Conservation (phyloP, 345 rosid species). For the Isatis tinctoria region DNA sequence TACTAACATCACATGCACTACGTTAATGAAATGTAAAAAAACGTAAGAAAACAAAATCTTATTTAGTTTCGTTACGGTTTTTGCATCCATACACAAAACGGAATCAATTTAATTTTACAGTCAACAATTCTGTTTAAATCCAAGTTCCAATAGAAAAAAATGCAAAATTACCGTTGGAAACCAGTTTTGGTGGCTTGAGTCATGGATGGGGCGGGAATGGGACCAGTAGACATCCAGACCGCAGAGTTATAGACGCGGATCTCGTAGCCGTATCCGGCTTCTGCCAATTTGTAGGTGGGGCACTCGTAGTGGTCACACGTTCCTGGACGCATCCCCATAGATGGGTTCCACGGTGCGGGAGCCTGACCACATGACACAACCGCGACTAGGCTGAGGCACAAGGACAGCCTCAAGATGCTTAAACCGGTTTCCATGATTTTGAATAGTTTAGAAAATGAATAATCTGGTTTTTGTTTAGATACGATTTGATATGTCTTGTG, state of each 20-base stretch:
- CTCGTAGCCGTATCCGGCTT: constrained; percentile 8
- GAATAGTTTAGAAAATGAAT: neutral
- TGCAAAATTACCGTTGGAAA: constrained; percentile 15
- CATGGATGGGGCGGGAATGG: constrained; percentile 11
- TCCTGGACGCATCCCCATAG: constrained; percentile 10
- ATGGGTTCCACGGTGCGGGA: neutral
- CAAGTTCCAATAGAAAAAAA: neutral
- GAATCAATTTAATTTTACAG: neutral
- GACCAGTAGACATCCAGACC: constrained; percentile 17
- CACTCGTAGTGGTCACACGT: constrained; percentile 24
- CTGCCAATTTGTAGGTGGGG: constrained; percentile 6
- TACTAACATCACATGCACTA: neutral
- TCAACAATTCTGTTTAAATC: neutral
- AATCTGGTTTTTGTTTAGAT: neutral
- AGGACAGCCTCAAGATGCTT: constrained; percentile 13
- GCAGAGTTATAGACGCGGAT: constrained; percentile 18
- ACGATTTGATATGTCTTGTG: neutral
- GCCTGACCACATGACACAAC: constrained; percentile 7
- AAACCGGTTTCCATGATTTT: constrained; percentile 27
- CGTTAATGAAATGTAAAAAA: neutral
- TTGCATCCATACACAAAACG: neutral
- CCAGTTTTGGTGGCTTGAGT: constrained; percentile 25
- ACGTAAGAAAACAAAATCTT: neutral
- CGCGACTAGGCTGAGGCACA: constrained; percentile 17
- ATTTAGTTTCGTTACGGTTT: neutral